These are phyloP conservation scores for Cucurbita maxima DNA, from an alignment of 306 rosid genomes.

Conservation along the genomic window DNA sequence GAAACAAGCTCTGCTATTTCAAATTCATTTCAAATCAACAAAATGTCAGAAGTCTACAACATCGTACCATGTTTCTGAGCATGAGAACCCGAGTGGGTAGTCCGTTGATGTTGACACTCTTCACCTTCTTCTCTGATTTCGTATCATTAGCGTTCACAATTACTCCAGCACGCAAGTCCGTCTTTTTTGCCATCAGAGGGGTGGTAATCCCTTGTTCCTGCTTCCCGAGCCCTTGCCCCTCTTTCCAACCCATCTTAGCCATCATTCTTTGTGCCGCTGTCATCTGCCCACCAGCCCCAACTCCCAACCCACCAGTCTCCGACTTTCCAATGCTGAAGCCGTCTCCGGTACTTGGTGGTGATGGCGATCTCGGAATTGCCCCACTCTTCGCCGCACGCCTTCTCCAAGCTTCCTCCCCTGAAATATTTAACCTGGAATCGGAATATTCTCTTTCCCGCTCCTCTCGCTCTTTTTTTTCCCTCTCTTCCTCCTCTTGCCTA, in stretches of 20 bases:
- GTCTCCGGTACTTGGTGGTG: conserved; percentile 55
- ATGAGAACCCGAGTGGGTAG: conserved; percentile 72
- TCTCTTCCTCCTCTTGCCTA: conserved; percentile 57
- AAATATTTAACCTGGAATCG: conserved; percentile 59
- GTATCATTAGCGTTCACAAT: conserved; percentile 83
- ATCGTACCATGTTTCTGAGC: conserved; percentile 86
- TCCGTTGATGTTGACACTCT: conserved; percentile 45
- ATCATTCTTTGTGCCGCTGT: conserved; percentile 98
- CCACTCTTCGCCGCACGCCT: conserved; percentile 92
- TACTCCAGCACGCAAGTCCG: conserved; percentile 88
- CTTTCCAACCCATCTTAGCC: conserved; percentile 99
- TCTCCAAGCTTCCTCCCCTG: conserved; percentile 97
- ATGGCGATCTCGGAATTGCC: conserved; percentile 50
- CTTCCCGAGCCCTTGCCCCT: conserved; percentile 94
- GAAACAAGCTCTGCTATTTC: not conserved
- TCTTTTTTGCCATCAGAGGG: conserved; percentile 94
- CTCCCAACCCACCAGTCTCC: conserved; percentile 77
- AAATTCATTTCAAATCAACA: not conserved
- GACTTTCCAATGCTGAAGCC: conserved; percentile 87
- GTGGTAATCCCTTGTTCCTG: conserved; percentile 97
- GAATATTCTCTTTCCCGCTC: conserved; percentile 30
- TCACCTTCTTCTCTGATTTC: conserved; percentile 54
- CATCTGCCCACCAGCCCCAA: conserved; percentile 97
- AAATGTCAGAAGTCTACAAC: not conserved
- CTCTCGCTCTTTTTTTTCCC: conserved; percentile 31